Base-by-base conservation (phyloP, 192 early-diverging fungal species). In the Entomortierella beljakovae region DNA sequence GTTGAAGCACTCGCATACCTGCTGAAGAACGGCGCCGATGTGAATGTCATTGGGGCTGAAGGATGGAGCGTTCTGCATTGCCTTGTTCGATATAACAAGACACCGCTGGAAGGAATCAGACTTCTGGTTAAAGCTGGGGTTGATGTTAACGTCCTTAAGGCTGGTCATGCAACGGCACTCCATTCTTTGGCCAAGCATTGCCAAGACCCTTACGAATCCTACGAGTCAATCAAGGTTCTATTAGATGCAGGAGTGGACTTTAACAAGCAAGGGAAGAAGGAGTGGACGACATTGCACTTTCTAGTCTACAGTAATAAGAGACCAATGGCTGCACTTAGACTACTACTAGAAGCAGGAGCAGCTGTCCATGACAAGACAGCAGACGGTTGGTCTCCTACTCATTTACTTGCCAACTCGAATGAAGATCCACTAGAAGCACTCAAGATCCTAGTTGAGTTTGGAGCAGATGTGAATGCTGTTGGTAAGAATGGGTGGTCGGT, bases 1-100 rank as follows among this genome's bases (percentile, higher is more conserved):
- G 82, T 85, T 0, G 68, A 82, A 1, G 59, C 53, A 0, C 70
- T 84, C 4, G 77, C 83, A 0, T 70, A 84, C 13, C 73, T 92
- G 8, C 53, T 91, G 16, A 81, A 83, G 33, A 82, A 88, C 61
- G 91, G 91, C n/a, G 85, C 89, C 1, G 89, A 91, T 46, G 81
- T 89, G 9, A 90, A 90, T 38, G 81, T 86, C 52, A 86, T 86
- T 57, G 90, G 90, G 43, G 84, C 86, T 33, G 84, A 85, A 9
- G 82, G 83, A 8, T 90, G 89, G 86, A 91, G 88, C 11, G 83
- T 87, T 3, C 61, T 89, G 54, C 87, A 88, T 31, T 86, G 75
- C 34, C 51, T 79, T 20, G 75, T 79, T n/a, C 60, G 75, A 26
- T 79, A 71, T 81, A 85, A 88, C 61, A 83, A 83, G 51, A 81